A percentile compares a stretch with the other conserved stretches of the same genome.
Evolutionary conservation across 225 moss, liverwort and hornwort species (phyloP).

Genomic region (Polytrichum commune): DNA sequence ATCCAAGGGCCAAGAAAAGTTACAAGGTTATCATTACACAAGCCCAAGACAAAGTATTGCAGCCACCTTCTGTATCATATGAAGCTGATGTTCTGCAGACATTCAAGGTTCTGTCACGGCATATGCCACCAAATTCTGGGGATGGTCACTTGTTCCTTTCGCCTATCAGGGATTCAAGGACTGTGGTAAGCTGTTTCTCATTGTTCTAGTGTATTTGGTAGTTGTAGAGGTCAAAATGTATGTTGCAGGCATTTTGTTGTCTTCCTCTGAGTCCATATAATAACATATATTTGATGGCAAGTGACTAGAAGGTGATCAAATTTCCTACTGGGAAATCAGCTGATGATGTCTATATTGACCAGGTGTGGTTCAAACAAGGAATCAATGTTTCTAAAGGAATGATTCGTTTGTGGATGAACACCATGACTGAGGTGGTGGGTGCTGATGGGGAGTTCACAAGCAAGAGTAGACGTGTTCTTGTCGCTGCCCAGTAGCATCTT

Average conservation of each 20-base stretch:
- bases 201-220: too few relatives aligned
- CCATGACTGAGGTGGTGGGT: constrained; percentile 28
- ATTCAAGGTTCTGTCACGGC: constrained; percentile 25
- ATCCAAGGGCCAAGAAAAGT: constrained; percentile 24
- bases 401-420: constrained; percentile 33
- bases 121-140: constrained; percentile 27
- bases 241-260: too few relatives aligned
- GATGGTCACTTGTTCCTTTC: constrained; percentile 26
- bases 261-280: too few relatives aligned
- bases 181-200: constrained; percentile 15
- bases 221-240: too few relatives aligned
- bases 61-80: constrained; percentile 25
- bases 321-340: too few relatives aligned
- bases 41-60: constrained; percentile 26
- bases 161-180: constrained; percentile 26
- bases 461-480: constrained; percentile 26
- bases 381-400: constrained; percentile 31
- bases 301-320: too few relatives aligned
- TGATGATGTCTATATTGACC: background rate
- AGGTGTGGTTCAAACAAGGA: constrained; percentile 38
- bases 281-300: background rate
- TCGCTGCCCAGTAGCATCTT: constrained; percentile 6
- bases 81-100: constrained; percentile 26
- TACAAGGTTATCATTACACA: constrained; percentile 28
- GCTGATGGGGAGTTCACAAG: constrained; percentile 17